Percentiles rank a stretch among this genome's conserved stretches.
These are phyloP conservation scores for Plantago major DNA, from an alignment of 257 asterid genomes.

Conservation along the genomic window DNA sequence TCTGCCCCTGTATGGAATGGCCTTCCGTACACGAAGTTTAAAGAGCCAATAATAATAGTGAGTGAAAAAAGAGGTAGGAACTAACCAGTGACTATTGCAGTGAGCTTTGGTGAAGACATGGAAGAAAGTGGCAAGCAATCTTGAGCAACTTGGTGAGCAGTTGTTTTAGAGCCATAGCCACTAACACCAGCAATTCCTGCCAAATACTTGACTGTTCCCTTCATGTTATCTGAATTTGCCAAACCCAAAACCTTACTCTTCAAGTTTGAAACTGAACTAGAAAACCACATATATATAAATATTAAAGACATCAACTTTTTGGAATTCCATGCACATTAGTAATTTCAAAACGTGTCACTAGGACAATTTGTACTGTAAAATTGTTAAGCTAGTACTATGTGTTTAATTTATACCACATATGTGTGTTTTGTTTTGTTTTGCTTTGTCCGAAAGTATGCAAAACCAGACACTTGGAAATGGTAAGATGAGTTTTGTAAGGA, in stretches of 20 bases:
- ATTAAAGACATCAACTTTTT: constrained; percentile 41
- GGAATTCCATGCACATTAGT: constrained; percentile 42
- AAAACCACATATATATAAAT: constrained; percentile 35
- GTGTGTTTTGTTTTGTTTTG: no score
- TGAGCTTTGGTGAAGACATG: constrained; percentile 31
- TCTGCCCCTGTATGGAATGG: no score
- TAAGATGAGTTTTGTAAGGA: constrained; percentile 1
- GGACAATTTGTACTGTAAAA: neutral
- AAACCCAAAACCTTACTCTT: constrained; percentile 37
- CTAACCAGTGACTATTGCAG: constrained; percentile 86
- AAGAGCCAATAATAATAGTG: neutral
- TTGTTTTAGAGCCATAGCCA: constrained; percentile 77
- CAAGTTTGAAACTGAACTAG: constrained; percentile 33
- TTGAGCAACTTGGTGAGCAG: constrained; percentile 56
- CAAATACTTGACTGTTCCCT: constrained; percentile 65
- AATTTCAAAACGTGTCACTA: neutral
- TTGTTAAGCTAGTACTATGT: no score
- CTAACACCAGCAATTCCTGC: constrained; percentile 80
- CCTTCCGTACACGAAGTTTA: no score
- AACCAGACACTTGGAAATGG: neutral
- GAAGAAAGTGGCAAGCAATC: constrained; percentile 25
- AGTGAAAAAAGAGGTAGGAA: neutral
- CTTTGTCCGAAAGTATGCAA: no score
- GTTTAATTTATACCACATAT: no score
- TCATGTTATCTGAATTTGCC: constrained; percentile 33